Percentiles rank a stretch among this genome's conserved stretches.
These are phyloP conservation scores for Posidonia oceanica DNA, from an alignment of 116 monocot species.

Conservation along the genomic window DNA sequence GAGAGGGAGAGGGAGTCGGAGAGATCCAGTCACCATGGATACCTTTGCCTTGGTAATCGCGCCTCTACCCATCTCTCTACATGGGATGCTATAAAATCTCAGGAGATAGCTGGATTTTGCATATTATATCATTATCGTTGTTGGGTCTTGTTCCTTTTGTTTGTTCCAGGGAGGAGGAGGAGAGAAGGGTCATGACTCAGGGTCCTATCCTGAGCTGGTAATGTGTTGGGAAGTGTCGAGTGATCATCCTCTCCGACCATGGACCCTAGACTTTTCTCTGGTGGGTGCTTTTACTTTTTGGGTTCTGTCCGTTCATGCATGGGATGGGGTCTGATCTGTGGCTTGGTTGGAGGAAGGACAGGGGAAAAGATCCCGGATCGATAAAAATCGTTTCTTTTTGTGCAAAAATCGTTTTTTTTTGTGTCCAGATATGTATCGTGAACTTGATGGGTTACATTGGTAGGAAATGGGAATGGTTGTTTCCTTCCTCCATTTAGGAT, in stretches of 20 bases:
- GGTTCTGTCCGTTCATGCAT: background rate
- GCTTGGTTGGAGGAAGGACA: background rate
- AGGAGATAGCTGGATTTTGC: too few relatives aligned
- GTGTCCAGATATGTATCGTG: background rate
- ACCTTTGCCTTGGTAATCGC: too few relatives aligned
- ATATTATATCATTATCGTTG: background rate
- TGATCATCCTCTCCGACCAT: background rate
- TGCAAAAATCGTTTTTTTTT: background rate
- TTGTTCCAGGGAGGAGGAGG: background rate
- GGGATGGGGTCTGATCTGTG: slow-evolving; percentile 6
- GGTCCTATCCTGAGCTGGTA: background rate
- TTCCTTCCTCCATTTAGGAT: background rate
- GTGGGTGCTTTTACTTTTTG: background rate
- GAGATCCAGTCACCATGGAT: too few relatives aligned
- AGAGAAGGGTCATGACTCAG: background rate
- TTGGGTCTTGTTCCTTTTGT: background rate
- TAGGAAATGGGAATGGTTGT: background rate
- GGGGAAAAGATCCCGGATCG: background rate
- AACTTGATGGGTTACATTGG: too few relatives aligned
- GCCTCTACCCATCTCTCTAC: too few relatives aligned
- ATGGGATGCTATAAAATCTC: too few relatives aligned
- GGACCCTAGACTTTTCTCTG: slow-evolving; percentile 5
- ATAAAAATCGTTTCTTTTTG: slow-evolving; percentile 1
- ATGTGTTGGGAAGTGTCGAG: background rate
- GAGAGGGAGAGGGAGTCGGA: too few relatives aligned